These are phyloP conservation scores for Tetrapisispora phaffii DNA, from an alignment of 805 yeast species.

Conservation along the genomic window DNA sequence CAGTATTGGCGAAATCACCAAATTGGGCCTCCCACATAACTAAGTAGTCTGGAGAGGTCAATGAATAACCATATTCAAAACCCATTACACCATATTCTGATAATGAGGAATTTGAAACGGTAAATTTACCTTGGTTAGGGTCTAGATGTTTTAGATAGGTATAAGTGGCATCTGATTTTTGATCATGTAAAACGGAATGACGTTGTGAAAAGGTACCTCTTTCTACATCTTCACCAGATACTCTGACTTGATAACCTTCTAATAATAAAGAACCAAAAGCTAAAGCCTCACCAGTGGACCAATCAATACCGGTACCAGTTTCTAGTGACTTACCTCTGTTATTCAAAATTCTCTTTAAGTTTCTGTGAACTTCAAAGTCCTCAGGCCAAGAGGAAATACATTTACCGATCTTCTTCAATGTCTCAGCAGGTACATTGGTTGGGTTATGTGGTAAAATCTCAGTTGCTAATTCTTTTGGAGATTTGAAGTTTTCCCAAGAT, in stretches of 20 bases:
- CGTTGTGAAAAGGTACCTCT: slow-evolving; percentile 99
- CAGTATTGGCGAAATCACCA: slow-evolving; percentile 99
- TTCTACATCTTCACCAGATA: slow-evolving; percentile 99
- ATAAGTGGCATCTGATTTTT: slow-evolving; percentile 69
- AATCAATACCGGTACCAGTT: slow-evolving; percentile 88
- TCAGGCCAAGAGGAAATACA: slow-evolving; percentile 77
- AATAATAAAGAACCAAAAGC: slow-evolving; percentile 87
- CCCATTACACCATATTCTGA: slow-evolving; percentile 99
- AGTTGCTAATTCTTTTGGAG: slow-evolving; percentile 92
- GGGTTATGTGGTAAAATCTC: slow-evolving; percentile 94
- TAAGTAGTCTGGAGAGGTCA: slow-evolving; percentile 92
- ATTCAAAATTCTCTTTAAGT: slow-evolving; percentile 87
- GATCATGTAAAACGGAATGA: slow-evolving; percentile 97
- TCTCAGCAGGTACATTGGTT: slow-evolving; percentile 70
- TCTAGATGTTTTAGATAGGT: slow-evolving; percentile 76
- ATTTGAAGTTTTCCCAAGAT: slow-evolving; percentile 98
- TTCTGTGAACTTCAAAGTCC: slow-evolving; percentile 83
- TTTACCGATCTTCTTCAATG: slow-evolving; percentile 68
- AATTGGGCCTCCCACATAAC: slow-evolving; percentile 99
- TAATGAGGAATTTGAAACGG: slow-evolving; percentile 85
- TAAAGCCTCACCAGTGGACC: slow-evolving; percentile 99
- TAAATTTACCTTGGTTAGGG: slow-evolving; percentile 77
- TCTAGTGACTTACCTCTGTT: slow-evolving; percentile 80
- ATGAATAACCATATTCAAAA: slow-evolving; percentile 96
- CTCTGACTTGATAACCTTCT: slow-evolving; percentile 95